Base-by-base conservation (phyloP, 371 early-diverging fungal species). In the Mortierella sp. region DNA sequence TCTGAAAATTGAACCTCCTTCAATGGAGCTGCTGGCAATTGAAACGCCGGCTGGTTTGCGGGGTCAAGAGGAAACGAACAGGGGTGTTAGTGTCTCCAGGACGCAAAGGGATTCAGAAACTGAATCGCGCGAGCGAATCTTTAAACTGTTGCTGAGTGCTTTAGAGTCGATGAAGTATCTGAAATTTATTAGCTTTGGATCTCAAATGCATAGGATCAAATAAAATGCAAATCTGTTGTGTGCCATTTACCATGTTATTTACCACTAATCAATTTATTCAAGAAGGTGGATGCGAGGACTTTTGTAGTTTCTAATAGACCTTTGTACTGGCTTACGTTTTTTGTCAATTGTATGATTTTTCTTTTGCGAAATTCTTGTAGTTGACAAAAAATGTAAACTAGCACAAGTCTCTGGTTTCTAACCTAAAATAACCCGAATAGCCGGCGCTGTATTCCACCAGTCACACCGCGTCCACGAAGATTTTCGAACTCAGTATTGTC, bases 401-500 rank as follows among this genome's bases (percentile, higher is more conserved):
- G n/a, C n/a, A n/a, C n/a, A n/a, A n/a, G n/a, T n/a, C n/a, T n/a
- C n/a, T n/a, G n/a, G 28, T 28, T 28, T 28, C 28, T 28, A 28
- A 1, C 28, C 28, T 28, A 28, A 28, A 28, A 28, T 1, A 28
- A 1, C 2, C 28, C 28, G 28, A 28, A 28, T 1, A 28, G 28
- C 28, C 28, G 28, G 28, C 28, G 28, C 28, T 28, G 28, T 28
- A 28, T n/a, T n/a, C n/a, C n/a, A n/a, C n/a, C n/a, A n/a, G n/a
- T n/a, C n/a, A n/a, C n/a, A n/a, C n/a, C n/a, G 22, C 22, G 7
- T 16, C 22, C 53, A 22, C 57, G 57, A 21, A 57, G 57, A 32
- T 5, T 38, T n/a, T 84, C 84, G 53, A 72, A 77, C n/a, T 75
- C 78, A 0, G 0, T 7, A 45, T 77, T 67, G 8, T 9, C 33